Evolutionary conservation across 176 grass and related monocot species (phyloP), one percentile per base, ranked within the genome.

Genomic region (Saccharum spontaneum): DNA sequence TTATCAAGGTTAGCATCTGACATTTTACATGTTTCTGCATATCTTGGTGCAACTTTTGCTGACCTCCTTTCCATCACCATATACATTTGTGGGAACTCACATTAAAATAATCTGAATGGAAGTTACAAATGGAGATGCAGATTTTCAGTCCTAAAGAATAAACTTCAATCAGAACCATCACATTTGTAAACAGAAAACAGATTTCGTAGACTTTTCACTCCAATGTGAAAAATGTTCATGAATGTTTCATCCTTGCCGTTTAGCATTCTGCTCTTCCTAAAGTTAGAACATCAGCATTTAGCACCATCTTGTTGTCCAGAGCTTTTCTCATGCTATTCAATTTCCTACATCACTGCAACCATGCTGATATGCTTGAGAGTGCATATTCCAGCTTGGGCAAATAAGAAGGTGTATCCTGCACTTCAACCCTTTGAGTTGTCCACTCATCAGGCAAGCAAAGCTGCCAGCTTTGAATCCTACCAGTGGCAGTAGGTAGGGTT

Each of bases 1-100:
- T 98, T 67, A 93, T 95, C 40, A 98, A 98, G 95, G 95, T 98
- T 86, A 40, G 68, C 85, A 55, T 65, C 6, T 76, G 6, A 30
- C 45, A 20, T 55, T 26, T 67, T 34, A 61, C 62, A 60, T 78
- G 20, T 1, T 6, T 34, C 23, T 63, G 45, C 7, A 68, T 24
- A 69, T 83, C 44, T 82, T 7, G 22, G 1, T 84, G 31, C 20
- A 50, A 52, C 46, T 38, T 48, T n/a, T 70, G 3, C 55, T 41
- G 20, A 37, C n/a, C 28, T 59, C 16, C 36, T 57, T 46, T 61
- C 15, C 28, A 60, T 69, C 20, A 69, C 15, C 38, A 68, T 80
- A 15, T 70, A 44, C 15, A 62, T 46, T 79, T 79, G 70, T 73
- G 23, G 24, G 67, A 71, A 41, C 36, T 40, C 16, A 69, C 8